A percentile compares a stretch with the other conserved stretches of the same genome.
These are phyloP conservation scores for Camelina sativa DNA, from an alignment of 345 rosid species.

Conservation along the genomic window DNA sequence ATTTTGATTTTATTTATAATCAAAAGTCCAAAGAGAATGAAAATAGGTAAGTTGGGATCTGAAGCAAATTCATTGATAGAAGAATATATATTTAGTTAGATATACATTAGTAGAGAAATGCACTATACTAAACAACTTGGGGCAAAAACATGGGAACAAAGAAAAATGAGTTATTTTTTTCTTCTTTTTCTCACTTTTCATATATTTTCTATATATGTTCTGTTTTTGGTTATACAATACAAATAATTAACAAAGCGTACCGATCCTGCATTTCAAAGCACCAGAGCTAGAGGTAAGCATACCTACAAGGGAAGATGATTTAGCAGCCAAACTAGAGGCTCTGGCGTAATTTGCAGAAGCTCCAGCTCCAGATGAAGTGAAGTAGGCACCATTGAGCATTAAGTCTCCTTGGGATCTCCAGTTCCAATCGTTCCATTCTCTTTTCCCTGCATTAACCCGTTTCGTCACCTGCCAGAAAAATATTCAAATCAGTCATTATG, in stretches of 20 bases:
- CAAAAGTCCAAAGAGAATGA: background rate
- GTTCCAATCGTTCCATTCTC: constrained; percentile 58
- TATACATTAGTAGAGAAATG: constrained; percentile 1
- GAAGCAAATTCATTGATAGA: background rate
- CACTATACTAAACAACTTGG: constrained; percentile 28
- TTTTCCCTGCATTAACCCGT: constrained; percentile 38
- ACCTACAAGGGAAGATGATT: constrained; percentile 59
- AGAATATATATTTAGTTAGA: background rate
- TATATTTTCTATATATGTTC: background rate
- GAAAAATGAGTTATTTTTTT: constrained; percentile 30
- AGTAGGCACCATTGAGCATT: constrained; percentile 61
- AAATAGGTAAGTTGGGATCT: constrained; percentile 3
- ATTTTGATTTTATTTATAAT: constrained; percentile 3
- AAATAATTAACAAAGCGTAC: constrained; percentile 51
- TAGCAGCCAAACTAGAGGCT: constrained; percentile 69
- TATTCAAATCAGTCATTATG: background rate
- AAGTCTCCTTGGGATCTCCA: constrained; percentile 70
- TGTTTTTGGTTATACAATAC: constrained; percentile 11
- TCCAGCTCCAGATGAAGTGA: constrained; percentile 55
- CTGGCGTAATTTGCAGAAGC: constrained; percentile 54
- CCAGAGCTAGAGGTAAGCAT: constrained; percentile 57
- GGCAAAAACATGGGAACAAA: constrained; percentile 25
- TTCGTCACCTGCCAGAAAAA: constrained; percentile 51
- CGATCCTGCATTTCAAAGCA: constrained; percentile 50
- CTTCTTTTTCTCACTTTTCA: background rate